These are phyloP conservation scores for Leccinum incarnatum DNA, from an alignment of 768 basidiomycete genomes.

Conservation along the genomic window DNA sequence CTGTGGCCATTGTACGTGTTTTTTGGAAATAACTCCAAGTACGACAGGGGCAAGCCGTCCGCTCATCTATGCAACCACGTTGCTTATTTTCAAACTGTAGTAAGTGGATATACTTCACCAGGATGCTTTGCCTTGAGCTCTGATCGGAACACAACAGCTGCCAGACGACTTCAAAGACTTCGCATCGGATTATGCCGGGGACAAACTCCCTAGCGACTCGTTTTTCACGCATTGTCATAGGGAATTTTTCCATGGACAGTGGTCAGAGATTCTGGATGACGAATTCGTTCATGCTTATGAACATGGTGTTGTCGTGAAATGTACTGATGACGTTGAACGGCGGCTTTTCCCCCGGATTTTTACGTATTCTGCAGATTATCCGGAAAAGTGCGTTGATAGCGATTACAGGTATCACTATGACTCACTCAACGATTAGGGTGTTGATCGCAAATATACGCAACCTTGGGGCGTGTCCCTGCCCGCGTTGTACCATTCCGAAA, in stretches of 20 bases:
- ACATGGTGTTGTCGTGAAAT: neutral
- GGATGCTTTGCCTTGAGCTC: neutral
- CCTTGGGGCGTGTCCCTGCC: neutral
- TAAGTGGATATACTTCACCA: neutral
- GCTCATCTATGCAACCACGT: neutral
- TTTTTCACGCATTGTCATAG: neutral
- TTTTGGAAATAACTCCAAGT: neutral
- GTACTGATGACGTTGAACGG: neutral
- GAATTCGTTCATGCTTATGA: neutral
- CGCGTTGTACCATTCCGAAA: neutral
- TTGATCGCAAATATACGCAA: neutral
- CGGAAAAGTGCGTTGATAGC: neutral
- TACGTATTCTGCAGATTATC: neutral
- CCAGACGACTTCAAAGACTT: neutral
- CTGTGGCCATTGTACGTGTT: neutral
- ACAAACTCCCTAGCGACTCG: neutral
- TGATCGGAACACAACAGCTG: neutral
- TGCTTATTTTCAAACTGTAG: neutral
- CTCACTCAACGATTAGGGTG: neutral
- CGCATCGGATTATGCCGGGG: neutral
- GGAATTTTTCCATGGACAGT: neutral
- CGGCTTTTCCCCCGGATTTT: neutral
- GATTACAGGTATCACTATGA: neutral
- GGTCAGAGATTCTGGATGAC: neutral
- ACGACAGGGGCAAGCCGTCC: neutral